Base-by-base conservation (phyloP, 371 early-diverging fungal genomes). In the Mucor piriformis region DNA sequence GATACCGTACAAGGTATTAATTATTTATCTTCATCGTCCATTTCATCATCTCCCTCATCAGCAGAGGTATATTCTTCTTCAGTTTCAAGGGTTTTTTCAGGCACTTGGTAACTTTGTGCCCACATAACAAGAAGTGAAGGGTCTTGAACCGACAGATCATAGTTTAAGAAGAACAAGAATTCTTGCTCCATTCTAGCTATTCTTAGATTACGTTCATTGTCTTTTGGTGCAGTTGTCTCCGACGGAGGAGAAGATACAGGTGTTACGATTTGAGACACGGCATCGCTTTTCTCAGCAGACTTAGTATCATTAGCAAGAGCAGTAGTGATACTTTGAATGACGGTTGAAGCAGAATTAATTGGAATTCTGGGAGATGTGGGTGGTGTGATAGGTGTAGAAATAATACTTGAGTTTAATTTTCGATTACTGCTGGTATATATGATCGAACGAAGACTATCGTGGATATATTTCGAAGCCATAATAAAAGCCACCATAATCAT, bases 401-500 rank as follows among this genome's bases (percentile, higher is more conserved):
- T 37, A 11, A 27, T 18, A 6, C 18, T 34, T 7, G 48, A 11
- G 4, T 13, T 38, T 23, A 32, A 3, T n/a, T 61, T 29, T 56
- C 61, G 49, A n/a, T 13, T 42, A 15, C 61, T n/a, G n/a, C n/a
- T 35, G 27, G 67, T 54, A 54, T 69, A 63, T 23, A 81, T 62
- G 37, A 77, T 68, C 10, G 64, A 59, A 42, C 66, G 62, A 15
- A 81, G 63, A 37, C 67, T 71, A 11, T 79, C 63, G 18, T 83
- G 78, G 7, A 82, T 78, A 25, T 74, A 83, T 59, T 83, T 85
- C 11, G 81, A 75, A 8, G 84, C 84, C 61, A 85, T 79, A 50
- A 81, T 81, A 37, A 71, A 85, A n/a, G 86, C 84, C 3, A 82
- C 74, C 57, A 82, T 58, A 10, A 85, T 77, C 40, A 85, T 70